Conservation (phyloP, 306 rosid species). For the Dalbergia cultrata region DNA sequence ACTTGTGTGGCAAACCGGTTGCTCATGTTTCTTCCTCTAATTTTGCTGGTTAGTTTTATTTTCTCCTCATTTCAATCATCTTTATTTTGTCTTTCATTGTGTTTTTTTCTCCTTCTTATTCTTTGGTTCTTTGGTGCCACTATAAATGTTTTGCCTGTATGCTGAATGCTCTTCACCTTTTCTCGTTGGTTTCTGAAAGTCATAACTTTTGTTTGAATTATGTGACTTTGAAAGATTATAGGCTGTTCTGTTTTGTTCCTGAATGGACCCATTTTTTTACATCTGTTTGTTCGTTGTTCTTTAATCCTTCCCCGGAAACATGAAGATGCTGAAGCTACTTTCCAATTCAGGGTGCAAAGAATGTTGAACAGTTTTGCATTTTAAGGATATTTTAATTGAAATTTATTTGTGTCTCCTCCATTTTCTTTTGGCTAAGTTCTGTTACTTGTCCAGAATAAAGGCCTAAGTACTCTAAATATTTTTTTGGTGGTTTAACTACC, state of each 20-base stretch:
- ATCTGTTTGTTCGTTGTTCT: slow-evolving; percentile 18
- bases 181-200: neutral
- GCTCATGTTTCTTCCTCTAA: slow-evolving; percentile 82
- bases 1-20: slow-evolving; percentile 62
- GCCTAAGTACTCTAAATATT: neutral
- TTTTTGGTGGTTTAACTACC: too few relatives aligned
- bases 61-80: neutral
- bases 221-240: slow-evolving; percentile 2
- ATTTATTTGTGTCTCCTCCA: neutral
- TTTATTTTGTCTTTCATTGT: neutral
- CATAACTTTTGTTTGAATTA: neutral
- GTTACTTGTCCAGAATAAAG: neutral
- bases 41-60: slow-evolving; percentile 51
- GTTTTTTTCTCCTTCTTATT: neutral
- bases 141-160: neutral
- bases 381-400: neutral
- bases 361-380: slow-evolving; percentile 9
- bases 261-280: neutral
- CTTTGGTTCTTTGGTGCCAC: neutral
- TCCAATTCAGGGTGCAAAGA: slow-evolving; percentile 33
- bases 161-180: neutral
- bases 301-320: neutral
- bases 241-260: slow-evolving; percentile 1
- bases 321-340: slow-evolving; percentile 30
- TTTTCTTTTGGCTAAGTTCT: neutral